Conservation (phyloP, 177 flowering plant species). For the Vitis hybrid region DNA sequence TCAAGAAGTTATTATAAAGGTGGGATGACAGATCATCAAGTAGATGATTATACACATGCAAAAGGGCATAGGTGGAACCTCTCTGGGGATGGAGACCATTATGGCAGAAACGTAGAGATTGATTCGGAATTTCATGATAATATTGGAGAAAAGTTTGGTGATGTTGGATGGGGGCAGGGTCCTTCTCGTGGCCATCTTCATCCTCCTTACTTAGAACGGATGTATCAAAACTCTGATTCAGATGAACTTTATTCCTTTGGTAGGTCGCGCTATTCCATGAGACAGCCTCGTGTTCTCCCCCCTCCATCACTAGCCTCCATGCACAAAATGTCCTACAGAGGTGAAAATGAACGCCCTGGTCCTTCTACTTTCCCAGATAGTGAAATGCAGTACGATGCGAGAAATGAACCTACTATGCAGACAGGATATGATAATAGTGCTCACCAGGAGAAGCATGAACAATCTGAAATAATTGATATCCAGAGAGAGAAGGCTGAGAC, state of each 20-base stretch:
- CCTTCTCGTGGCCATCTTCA: slow-evolving; percentile 38
- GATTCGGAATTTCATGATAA: slow-evolving; percentile 61
- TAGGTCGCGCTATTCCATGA: slow-evolving; percentile 71
- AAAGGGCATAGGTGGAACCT: slow-evolving; percentile 67
- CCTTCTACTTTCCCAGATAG: slow-evolving; percentile 42
- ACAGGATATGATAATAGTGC: slow-evolving; percentile 30
- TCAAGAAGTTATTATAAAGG: slow-evolving; percentile 39
- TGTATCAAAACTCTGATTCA: slow-evolving; percentile 57
- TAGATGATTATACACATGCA: slow-evolving; percentile 48
- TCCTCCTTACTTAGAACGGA: slow-evolving; percentile 50
- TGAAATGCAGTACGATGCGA: slow-evolving; percentile 33
- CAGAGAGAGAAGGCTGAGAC: slow-evolving; percentile 27
- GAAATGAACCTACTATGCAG: slow-evolving; percentile 37
- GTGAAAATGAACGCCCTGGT: slow-evolving; percentile 43
- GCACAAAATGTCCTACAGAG: slow-evolving; percentile 43
- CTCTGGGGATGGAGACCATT: slow-evolving; percentile 58
- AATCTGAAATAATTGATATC: slow-evolving; percentile 29
- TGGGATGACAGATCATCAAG: slow-evolving; percentile 42
- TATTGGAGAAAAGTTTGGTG: slow-evolving; percentile 49
- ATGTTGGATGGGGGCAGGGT: slow-evolving; percentile 66
- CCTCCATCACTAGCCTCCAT: slow-evolving; percentile 71
- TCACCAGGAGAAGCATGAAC: slow-evolving; percentile 33
- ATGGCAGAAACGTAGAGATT: slow-evolving; percentile 39
- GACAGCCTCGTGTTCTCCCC: slow-evolving; percentile 96
- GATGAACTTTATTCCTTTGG: slow-evolving; percentile 67